phyloP scores from a whole-genome alignment of 1,284 basidiomycete species.

The Mycena citricolor region DNA sequence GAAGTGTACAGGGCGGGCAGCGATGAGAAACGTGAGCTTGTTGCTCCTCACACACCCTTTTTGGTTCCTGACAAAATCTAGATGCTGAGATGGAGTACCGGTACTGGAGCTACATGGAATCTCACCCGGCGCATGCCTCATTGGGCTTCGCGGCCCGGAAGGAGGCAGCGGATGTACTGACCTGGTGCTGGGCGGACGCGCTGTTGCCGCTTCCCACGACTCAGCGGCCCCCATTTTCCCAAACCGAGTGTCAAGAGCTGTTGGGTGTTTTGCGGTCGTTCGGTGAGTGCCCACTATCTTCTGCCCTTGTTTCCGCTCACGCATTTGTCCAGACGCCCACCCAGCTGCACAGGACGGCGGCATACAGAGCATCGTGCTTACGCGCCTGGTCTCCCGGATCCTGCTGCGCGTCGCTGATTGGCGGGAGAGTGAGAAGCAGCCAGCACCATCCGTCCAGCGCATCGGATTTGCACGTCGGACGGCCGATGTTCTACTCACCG shows the following conservation, averaged over 20 bases:
- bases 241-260: slow-evolving; percentile 72
- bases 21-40: slow-evolving; percentile 56
- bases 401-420: slow-evolving; percentile 66
- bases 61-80: slow-evolving; percentile 20
- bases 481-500: slow-evolving; percentile 56
- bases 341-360: slow-evolving; percentile 37
- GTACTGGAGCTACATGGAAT: slow-evolving; percentile 75
- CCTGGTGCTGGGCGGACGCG: slow-evolving; percentile 72
- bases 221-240: slow-evolving; percentile 56
- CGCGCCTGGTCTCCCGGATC: slow-evolving; percentile 65
- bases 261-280: slow-evolving; percentile 58
- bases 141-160: slow-evolving; percentile 50
- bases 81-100: slow-evolving; percentile 70
- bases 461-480: slow-evolving; percentile 23
- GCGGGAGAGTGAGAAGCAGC: slow-evolving; percentile 26
- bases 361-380: slow-evolving; percentile 53
- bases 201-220: slow-evolving; percentile 6
- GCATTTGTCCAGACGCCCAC: slow-evolving; percentile 27
- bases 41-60: not conserved
- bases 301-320: not conserved
- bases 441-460: slow-evolving; percentile 12
- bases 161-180: slow-evolving; percentile 70
- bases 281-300: slow-evolving; percentile 24
- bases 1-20: slow-evolving; percentile 42
- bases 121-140: slow-evolving; percentile 65